Evolutionary conservation across 176 grass and related monocot species (phyloP), one percentile per base, ranked within the genome.

Genomic region (Coix lacrymajobi): DNA sequence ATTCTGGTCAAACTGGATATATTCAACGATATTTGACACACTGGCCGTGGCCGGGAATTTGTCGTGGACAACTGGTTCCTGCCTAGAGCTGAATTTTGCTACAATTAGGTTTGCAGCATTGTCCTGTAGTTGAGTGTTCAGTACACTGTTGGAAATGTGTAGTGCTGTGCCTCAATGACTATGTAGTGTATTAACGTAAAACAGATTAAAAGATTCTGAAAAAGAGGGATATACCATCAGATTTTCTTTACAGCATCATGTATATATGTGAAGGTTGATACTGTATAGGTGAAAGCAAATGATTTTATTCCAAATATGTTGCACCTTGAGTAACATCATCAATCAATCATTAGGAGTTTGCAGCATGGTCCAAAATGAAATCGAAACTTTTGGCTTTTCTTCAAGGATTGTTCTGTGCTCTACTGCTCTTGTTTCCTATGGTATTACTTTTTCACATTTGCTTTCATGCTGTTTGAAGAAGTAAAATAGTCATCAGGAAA

Each of bases 281-380:
- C 3, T 76, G 9, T 60, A 33, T 36, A 31, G 20, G 6, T 0
- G 11, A 37, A 31, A 40, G 32, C 17, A 30, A 79, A 49, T 34
- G 8, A 71, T 60, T 44, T 60, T 40, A 33, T 79, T 79, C 24
- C 52, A 71, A 58, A 62, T 79, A 60, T 73, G 71, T 48, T 58
- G 56, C 17, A 56, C 70, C 25, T 45, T 19, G 14, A 8, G 26
- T 49, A 31, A 30, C 41, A 49, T 8, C 43, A 49, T 49, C 19
- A 54, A 54, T 75, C 36, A 54, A 34, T 75, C 1, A n/a, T 32
- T 34, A 54, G 29, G 9, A 75, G 71, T 33, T 54, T 54, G 30
- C 44, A 54, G 4, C 16, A 16, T 32, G 70, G 15, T 22, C 71
- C 30, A 33, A 52, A 52, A 11, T 25, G 28, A 51, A 74, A 7